These are phyloP conservation scores for Chondrostereum purpureum DNA, from an alignment of 1,284 basidiomycete genomes.

Conservation along the genomic window DNA sequence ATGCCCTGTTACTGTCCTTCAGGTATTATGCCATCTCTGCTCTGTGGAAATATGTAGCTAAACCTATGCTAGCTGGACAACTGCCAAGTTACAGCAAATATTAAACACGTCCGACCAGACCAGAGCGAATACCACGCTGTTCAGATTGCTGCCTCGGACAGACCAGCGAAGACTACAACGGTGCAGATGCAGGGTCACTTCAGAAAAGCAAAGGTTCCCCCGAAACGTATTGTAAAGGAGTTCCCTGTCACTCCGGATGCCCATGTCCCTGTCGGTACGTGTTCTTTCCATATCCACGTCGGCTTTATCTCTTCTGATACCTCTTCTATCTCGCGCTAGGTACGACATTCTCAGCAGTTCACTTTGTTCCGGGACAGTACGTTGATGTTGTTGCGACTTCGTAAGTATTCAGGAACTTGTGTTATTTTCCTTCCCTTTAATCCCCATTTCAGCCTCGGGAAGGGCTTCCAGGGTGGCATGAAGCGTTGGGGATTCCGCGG, in stretches of 20 bases:
- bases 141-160: constrained; percentile 78
- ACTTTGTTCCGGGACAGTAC: constrained; percentile 97
- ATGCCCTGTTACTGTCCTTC: constrained; percentile 90
- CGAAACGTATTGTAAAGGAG: constrained; percentile 86
- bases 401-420: constrained; percentile 43
- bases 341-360: constrained; percentile 83
- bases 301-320: constrained; percentile 1
- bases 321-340: constrained; percentile 39
- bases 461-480: constrained; percentile 97
- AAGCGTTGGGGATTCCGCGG: constrained; percentile 95
- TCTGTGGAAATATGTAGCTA: background rate
- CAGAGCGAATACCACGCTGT: constrained; percentile 77
- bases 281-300: background rate
- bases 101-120: constrained; percentile 56
- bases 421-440: background rate
- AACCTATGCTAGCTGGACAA: constrained; percentile 63
- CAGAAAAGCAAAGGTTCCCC: constrained; percentile 70
- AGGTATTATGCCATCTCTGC: too few species aligned
- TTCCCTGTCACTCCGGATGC: constrained; percentile 89
- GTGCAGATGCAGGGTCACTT: constrained; percentile 85
- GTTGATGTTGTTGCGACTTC: constrained; percentile 93
- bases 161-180: constrained; percentile 60
- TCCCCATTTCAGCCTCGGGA: constrained; percentile 70
- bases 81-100: constrained; percentile 79
- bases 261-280: constrained; percentile 79